A percentile compares a stretch with the other conserved stretches of the same genome.
Conservation (phyloP, 495 filamentous ascomycete species). For the Evansstolkia leycettana region DNA sequence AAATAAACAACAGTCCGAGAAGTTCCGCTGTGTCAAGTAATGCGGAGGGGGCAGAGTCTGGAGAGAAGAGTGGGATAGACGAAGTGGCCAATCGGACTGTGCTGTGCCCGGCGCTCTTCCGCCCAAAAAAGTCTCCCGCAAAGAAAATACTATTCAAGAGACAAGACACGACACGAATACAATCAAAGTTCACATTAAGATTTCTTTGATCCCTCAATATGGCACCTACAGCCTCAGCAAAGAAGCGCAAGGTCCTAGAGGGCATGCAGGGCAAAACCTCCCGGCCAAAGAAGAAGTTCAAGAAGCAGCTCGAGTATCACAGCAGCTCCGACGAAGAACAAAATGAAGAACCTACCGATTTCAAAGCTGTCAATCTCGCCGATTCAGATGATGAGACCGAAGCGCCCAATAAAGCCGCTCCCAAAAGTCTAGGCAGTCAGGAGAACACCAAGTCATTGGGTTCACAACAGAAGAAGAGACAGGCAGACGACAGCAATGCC, state of each 20-base stretch:
- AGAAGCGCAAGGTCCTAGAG: slow-evolving; percentile 50
- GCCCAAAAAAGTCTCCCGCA: slow-evolving; percentile 17
- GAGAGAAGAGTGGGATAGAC: background rate
- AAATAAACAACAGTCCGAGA: no score
- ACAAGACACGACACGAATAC: background rate
- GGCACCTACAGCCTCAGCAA: slow-evolving; percentile 28
- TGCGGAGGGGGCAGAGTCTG: background rate
- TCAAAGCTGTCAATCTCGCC: slow-evolving; percentile 51
- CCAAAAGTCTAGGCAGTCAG: background rate
- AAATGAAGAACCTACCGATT: slow-evolving; percentile 30
- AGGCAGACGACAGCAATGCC: slow-evolving; percentile 20
- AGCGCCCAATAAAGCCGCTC: background rate
- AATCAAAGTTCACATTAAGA: background rate
- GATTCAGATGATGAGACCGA: slow-evolving; percentile 53
- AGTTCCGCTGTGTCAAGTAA: no score
- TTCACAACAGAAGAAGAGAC: slow-evolving; percentile 16
- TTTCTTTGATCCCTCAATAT: slow-evolving; percentile 11
- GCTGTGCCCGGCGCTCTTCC: slow-evolving; percentile 17
- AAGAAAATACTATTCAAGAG: background rate
- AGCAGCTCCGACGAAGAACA: slow-evolving; percentile 54
- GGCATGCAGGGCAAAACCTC: slow-evolving; percentile 40
- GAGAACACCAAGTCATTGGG: slow-evolving; percentile 3
- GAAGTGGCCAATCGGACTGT: slow-evolving; percentile 28
- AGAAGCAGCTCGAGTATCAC: slow-evolving; percentile 58
- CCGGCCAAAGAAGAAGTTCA: slow-evolving; percentile 56